Conservation (phyloP, 2,329 filamentous ascomycete genomes). For the Mycosphaerelloides madeirae region DNA sequence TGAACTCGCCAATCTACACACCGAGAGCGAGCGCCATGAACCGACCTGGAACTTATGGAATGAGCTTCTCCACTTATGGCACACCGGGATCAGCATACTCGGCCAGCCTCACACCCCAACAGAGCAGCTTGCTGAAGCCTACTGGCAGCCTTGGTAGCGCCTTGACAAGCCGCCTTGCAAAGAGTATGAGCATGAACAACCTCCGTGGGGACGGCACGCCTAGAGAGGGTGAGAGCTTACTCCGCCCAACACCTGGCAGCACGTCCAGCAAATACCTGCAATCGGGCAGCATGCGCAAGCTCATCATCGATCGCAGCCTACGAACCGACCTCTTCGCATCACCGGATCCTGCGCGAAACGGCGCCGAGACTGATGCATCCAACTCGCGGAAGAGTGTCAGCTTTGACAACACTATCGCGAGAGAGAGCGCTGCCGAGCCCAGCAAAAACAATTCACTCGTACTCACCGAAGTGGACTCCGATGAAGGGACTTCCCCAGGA, state of each 20-base stretch:
- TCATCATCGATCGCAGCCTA: conserved; percentile 86
- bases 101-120: conserved; percentile 61
- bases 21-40: conserved; percentile 49
- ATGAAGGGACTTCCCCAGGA: conserved; percentile 51
- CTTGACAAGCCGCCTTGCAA: conserved; percentile 57
- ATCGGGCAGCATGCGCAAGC: conserved; percentile 76
- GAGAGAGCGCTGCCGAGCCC: conserved; percentile 36
- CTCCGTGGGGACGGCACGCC: conserved; percentile 66
- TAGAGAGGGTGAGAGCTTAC: conserved; percentile 78
- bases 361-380: conserved; percentile 34
- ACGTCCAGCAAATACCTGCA: conserved; percentile 62
- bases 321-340: conserved; percentile 60
- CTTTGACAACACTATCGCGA: conserved; percentile 63
- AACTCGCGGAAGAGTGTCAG: conserved; percentile 75
- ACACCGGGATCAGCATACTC: conserved; percentile 55
- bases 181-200: conserved; percentile 85
- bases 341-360: conserved; percentile 12
- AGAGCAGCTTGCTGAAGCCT: conserved; percentile 58
- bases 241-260: conserved; percentile 60
- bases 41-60: conserved; percentile 64
- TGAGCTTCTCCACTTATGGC: conserved; percentile 88
- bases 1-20: conserved; percentile 71
- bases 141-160: conserved; percentile 61
- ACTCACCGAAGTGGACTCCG: conserved; percentile 37
- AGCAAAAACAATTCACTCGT: conserved; percentile 45